Base-by-base conservation (phyloP, 352 stramenopile genomes). In the Blastocystis sp. region DNA sequence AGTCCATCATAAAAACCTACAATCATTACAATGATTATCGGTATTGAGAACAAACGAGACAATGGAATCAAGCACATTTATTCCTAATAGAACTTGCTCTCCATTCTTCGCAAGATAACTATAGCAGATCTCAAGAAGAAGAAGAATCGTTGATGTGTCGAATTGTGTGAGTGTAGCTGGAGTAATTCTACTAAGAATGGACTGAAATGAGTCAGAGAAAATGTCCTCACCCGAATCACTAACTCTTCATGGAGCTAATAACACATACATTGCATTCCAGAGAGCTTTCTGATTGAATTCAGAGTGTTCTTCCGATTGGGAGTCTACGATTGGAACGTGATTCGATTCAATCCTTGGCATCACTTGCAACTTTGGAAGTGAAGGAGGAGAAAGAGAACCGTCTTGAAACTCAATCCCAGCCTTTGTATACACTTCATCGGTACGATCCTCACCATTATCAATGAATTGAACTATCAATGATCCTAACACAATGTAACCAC, bases 101-200 rank as follows among this genome's bases (percentile, higher is more conserved):
- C 21, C 19, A 35, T 42, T 63, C 27, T 37, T 83, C 3, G 27
- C 21, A 37, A 83, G 71, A 63, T 83, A 83, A 19, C 42, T 65
- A 39, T 83, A 42, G 29, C 71, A 83, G n/a, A 83, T 39, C 49
- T 83, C 71, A 19, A 83, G 24, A 19, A 83, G 29, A 14, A 83
- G 51, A 16, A 52, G 71, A 65, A 83, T 42, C 12, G 71, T 83
- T 37, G 46, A 63, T 2, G 71, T 43, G 6, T 83, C 71, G 46
- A 83, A 83, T 4, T 63, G 46, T 6, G 46, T 37, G 27, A 83
- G 71, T 19, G 66, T 66, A 5, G 43, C 24, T 29, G 71, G 71
- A 66, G 71, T 83, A 29, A 83, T 83, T 21, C 43, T 42, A 56
- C 52, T 43, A 16, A 83, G 51, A 43, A 83, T 83, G 9, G 16